phyloP scores from a whole-genome alignment of 2,329 filamentous ascomycete genomes.

The Alternaria consortialis region DNA sequence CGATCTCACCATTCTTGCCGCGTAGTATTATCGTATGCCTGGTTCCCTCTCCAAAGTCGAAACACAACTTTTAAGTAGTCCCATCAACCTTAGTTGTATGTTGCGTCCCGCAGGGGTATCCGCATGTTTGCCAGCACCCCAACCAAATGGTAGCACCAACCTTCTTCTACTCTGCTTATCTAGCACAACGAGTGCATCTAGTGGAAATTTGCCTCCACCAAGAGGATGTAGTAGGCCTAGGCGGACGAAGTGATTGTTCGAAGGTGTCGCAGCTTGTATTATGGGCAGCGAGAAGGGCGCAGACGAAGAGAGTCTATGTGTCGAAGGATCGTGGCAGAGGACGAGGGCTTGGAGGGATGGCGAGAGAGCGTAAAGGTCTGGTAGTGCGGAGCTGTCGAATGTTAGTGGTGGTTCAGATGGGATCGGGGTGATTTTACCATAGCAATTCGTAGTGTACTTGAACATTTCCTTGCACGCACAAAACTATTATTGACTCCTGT shows the following conservation, averaged over 20 bases:
- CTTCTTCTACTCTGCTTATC: constrained; percentile 50
- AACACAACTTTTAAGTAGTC: constrained; percentile 38
- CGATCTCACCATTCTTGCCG: background rate
- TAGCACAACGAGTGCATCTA: constrained; percentile 57
- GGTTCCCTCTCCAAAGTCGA: constrained; percentile 32
- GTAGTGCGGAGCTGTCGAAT: constrained; percentile 33
- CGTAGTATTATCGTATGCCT: background rate
- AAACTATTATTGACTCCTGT: constrained; percentile 33
- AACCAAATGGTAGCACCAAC: constrained; percentile 56
- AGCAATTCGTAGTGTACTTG: constrained; percentile 48
- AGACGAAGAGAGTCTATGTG: constrained; percentile 36
- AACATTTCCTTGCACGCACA: constrained; percentile 48
- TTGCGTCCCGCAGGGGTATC: constrained; percentile 40
- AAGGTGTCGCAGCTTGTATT: constrained; percentile 42
- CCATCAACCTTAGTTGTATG: constrained; percentile 43
- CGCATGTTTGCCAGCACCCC: constrained; percentile 53
- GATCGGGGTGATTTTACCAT: constrained; percentile 31
- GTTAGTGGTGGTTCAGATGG: background rate
- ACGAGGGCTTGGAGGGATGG: constrained; percentile 46
- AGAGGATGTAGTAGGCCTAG: constrained; percentile 57
- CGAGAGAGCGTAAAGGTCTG: constrained; percentile 43
- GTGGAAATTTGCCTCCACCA: constrained; percentile 54
- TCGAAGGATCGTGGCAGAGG: constrained; percentile 46
- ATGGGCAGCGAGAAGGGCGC: constrained; percentile 42
- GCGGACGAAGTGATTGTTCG: constrained; percentile 50